These are phyloP conservation scores for Pugionium dolabratum DNA, from an alignment of 345 rosid species.

Conservation along the genomic window DNA sequence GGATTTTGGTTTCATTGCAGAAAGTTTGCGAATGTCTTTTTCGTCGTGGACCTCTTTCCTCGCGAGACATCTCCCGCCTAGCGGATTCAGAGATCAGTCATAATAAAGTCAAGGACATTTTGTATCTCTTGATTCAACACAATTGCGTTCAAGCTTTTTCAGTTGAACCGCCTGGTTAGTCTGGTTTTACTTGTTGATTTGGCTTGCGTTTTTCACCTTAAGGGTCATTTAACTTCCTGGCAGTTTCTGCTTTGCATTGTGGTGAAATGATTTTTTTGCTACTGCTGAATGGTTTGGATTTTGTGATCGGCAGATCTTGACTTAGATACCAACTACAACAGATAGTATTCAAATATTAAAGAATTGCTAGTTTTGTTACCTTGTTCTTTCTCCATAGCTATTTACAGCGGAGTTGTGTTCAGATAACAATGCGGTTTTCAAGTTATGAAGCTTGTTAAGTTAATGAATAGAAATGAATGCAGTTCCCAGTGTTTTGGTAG, in stretches of 20 bases:
- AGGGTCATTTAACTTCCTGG: neutral
- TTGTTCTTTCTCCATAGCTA: neutral
- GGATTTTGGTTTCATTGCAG: slow-evolving; percentile 42
- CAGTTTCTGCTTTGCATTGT: neutral
- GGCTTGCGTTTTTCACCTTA: neutral
- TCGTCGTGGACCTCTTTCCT: slow-evolving; percentile 56
- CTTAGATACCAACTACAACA: neutral
- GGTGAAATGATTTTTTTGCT: neutral
- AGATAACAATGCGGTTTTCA: neutral
- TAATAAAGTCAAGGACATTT: slow-evolving; percentile 59
- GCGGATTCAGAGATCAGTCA: slow-evolving; percentile 45
- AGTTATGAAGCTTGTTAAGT: neutral
- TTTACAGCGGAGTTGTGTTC: neutral
- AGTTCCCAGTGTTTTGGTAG: neutral
- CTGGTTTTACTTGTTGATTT: neutral
- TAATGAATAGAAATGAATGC: neutral
- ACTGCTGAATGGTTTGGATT: neutral
- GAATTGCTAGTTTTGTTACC: neutral
- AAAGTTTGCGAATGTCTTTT: slow-evolving; percentile 87
- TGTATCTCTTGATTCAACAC: slow-evolving; percentile 76
- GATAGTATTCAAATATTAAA: slow-evolving; percentile 2
- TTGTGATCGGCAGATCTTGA: neutral
- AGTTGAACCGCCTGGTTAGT: slow-evolving; percentile 49
- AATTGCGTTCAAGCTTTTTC: slow-evolving; percentile 81
- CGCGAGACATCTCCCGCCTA: slow-evolving; percentile 49